These are phyloP conservation scores for Aspergillus fructus DNA, from an alignment of 2,329 filamentous ascomycete genomes.

Conservation along the genomic window DNA sequence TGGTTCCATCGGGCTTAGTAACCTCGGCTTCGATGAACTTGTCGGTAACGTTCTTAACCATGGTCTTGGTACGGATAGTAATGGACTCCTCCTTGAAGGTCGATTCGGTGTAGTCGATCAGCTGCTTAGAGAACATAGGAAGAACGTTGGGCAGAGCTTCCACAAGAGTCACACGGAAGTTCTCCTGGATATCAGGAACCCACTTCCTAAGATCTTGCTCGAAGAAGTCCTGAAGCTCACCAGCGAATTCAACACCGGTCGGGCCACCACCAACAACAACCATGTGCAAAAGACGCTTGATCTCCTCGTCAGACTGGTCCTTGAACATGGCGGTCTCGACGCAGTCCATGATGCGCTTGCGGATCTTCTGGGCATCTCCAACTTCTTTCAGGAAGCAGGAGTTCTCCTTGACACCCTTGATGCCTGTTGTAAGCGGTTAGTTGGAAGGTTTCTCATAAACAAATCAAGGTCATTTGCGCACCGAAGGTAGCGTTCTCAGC, in stretches of 20 bases:
- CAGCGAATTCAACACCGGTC: conserved; percentile 96
- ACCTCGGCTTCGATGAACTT: conserved; percentile 90
- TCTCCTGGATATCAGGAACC: conserved; percentile 89
- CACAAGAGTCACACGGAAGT: conserved; percentile 96
- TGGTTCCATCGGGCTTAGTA: conserved; percentile 77
- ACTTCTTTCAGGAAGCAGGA: conserved; percentile 99
- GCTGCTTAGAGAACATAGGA: conserved; percentile 97
- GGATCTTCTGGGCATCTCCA: conserved; percentile 89
- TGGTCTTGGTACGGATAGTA: conserved; percentile 95
- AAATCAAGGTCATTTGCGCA: conserved; percentile 32
- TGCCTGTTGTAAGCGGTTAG: conserved; percentile 50
- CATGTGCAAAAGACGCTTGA: conserved; percentile 96
- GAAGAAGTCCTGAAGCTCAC: conserved; percentile 98
- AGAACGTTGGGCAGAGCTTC: conserved; percentile 93
- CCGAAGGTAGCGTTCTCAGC: conserved; percentile 98
- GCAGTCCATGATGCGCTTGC: conserved; percentile 99
- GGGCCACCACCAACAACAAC: conserved; percentile 92
- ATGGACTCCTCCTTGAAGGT: conserved; percentile 99
- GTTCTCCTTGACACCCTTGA: conserved; percentile 90
- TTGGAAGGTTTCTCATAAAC: background rate
- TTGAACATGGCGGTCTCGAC: conserved; percentile 98
- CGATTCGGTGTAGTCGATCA: conserved; percentile 99
- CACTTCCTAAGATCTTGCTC: conserved; percentile 97
- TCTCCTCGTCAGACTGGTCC: conserved; percentile 82
- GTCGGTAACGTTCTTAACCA: conserved; percentile 96